Evolutionary conservation across 2,329 filamentous ascomycete species (phyloP).

Genomic region (Fusarium sublunatum): DNA sequence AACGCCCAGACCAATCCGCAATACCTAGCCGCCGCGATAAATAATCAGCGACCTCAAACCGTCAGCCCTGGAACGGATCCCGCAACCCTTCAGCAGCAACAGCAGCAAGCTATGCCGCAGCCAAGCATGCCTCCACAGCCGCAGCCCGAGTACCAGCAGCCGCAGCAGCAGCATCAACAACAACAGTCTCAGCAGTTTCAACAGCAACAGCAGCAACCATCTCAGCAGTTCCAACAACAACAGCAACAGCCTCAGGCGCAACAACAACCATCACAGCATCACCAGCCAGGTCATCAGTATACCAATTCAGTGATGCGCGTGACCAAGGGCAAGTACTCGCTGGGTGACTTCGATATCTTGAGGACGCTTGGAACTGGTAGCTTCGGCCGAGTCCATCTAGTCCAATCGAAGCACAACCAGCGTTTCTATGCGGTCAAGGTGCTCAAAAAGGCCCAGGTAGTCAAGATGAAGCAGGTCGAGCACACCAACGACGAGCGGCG

Average conservation of each 20-base stretch:
- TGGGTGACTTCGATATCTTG: conserved; percentile 89
- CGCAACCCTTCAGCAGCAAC: conserved; percentile 52
- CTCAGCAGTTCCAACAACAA: conserved; percentile 31
- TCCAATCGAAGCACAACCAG: conserved; percentile 98
- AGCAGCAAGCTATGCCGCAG: conserved; percentile 49
- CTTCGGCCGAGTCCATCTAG: conserved; percentile 95
- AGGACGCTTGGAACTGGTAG: conserved; percentile 95
- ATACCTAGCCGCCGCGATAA: conserved; percentile 46
- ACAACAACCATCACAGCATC: conserved; percentile 43
- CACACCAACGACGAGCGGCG: conserved; percentile 97
- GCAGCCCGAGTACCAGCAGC: conserved; percentile 44
- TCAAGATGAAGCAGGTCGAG: conserved; percentile 99
- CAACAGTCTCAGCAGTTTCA: conserved; percentile 42
- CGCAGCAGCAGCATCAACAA: conserved; percentile 49
- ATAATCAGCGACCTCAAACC: conserved; percentile 45
- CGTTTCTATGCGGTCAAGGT: conserved; percentile 99
- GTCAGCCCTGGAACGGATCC: conserved; percentile 55
- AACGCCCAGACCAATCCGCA: conserved; percentile 41
- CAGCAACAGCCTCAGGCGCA: conserved; percentile 43
- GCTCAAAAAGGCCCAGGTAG: conserved; percentile 96
- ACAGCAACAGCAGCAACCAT: conserved; percentile 38
- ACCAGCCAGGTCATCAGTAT: conserved; percentile 50
- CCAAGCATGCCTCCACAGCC: conserved; percentile 48
- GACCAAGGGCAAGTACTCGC: conserved; percentile 97
- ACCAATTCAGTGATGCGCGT: conserved; percentile 64